phyloP scores from a whole-genome alignment of 1,284 basidiomycete species.

The Rhodotorula glutinis region DNA sequence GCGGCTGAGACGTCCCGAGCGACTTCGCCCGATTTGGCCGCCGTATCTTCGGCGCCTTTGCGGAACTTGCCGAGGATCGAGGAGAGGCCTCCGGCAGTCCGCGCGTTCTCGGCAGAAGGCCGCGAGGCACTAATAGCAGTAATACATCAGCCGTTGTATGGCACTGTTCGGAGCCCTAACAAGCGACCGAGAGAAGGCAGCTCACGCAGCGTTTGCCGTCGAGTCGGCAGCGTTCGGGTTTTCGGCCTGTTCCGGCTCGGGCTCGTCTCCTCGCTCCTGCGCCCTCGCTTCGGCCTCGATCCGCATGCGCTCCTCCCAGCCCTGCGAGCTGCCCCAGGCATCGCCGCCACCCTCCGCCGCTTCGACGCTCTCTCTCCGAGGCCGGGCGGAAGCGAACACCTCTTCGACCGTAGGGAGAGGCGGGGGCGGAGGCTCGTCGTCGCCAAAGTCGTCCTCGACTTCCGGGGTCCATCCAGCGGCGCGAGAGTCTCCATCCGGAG shows the following conservation, averaged over 20 bases:
- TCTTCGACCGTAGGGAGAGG: constrained; percentile 18
- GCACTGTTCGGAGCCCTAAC: background rate
- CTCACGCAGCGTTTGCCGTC: background rate
- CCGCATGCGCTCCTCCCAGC: constrained; percentile 16
- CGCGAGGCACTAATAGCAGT: too few species aligned
- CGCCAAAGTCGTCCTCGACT: background rate
- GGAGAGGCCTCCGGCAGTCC: background rate
- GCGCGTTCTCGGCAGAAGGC: background rate
- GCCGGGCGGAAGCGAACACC: constrained; percentile 1
- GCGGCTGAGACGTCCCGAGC: background rate
- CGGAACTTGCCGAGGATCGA: constrained; percentile 9
- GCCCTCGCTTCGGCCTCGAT: constrained; percentile 2
- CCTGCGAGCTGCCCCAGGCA: constrained; percentile 24
- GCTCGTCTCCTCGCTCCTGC: constrained; percentile 4
- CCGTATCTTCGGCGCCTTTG: constrained; percentile 6
- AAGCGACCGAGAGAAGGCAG: background rate
- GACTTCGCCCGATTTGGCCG: constrained; percentile 9
- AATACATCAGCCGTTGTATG: too few species aligned
- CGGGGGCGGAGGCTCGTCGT: background rate
- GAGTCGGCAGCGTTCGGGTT: background rate
- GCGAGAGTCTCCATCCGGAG: constrained; percentile 6
- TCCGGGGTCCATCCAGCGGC: constrained; percentile 13
- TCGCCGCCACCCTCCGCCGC: constrained; percentile 14
- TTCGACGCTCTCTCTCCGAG: background rate
- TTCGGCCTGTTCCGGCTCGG: background rate